These are phyloP conservation scores for Salix koriyanagi DNA, from an alignment of 345 rosid genomes.

Conservation along the genomic window DNA sequence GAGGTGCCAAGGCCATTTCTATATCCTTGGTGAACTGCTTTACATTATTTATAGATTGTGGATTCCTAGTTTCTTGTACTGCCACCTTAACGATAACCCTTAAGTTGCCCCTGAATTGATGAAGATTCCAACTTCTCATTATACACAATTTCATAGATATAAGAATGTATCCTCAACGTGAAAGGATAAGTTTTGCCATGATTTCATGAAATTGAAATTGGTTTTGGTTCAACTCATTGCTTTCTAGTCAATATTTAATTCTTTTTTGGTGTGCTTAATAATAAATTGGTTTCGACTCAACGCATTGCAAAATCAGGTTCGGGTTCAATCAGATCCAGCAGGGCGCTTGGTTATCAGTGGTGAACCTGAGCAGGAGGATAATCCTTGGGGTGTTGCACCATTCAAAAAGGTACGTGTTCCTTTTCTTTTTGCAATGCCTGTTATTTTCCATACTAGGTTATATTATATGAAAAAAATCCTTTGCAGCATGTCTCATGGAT, in stretches of 20 bases:
- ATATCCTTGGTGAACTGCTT: not conserved
- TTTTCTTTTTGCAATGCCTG: not conserved
- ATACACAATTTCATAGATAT: not conserved
- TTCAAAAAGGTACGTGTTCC: conserved; percentile 49
- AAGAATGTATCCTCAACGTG: not conserved
- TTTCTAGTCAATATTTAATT: not conserved
- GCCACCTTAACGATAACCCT: not conserved
- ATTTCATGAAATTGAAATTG: not conserved
- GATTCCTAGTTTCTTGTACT: not conserved
- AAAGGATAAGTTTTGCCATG: not conserved
- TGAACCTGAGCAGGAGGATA: conserved; percentile 57
- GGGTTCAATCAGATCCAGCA: conserved; percentile 74
- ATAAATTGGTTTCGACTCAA: not conserved
- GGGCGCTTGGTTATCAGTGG: conserved; percentile 68
- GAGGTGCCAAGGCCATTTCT: not conserved
- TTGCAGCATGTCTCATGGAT: not conserved
- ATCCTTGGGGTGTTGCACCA: conserved; percentile 76
- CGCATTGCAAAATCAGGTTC: conserved; percentile 40
- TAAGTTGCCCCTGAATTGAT: not conserved
- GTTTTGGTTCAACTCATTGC: not conserved
- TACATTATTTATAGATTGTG: not conserved
- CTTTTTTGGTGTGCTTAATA: no score
- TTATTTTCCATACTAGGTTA: not conserved
- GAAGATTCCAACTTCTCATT: not conserved
- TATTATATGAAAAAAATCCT: not conserved